These are phyloP conservation scores for Grosmannia huntii DNA, from an alignment of 2,329 filamentous ascomycete species.

Conservation along the genomic window DNA sequence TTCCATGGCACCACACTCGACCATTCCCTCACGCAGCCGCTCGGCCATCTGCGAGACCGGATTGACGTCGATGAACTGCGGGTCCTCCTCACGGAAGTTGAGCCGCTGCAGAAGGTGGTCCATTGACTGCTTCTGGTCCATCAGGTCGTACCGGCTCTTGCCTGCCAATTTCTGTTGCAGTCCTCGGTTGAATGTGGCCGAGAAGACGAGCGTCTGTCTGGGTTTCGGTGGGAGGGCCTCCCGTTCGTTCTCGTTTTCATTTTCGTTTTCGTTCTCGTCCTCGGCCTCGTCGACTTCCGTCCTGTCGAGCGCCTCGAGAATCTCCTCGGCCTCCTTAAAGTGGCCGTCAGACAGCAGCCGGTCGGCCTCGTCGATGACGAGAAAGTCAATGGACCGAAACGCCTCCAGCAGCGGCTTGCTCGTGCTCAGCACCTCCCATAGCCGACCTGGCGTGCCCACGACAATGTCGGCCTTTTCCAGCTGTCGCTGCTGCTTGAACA, in stretches of 20 bases:
- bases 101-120: slow-evolving; percentile 85
- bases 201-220: slow-evolving; percentile 89
- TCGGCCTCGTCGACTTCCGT: slow-evolving; percentile 45
- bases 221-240: slow-evolving; percentile 17
- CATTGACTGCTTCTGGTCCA: slow-evolving; percentile 70
- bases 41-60: slow-evolving; percentile 80
- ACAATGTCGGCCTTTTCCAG: slow-evolving; percentile 78
- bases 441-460: slow-evolving; percentile 79
- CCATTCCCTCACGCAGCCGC: slow-evolving; percentile 72
- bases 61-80: slow-evolving; percentile 86
- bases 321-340: slow-evolving; percentile 88
- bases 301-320: slow-evolving; percentile 67
- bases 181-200: slow-evolving; percentile 85
- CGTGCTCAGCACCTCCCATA: slow-evolving; percentile 87
- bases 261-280: slow-evolving; percentile 34
- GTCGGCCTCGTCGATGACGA: slow-evolving; percentile 92
- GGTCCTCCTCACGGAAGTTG: slow-evolving; percentile 71
- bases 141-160: slow-evolving; percentile 54
- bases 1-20: slow-evolving; percentile 87
- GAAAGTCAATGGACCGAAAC: slow-evolving; percentile 63
- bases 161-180: slow-evolving; percentile 83
- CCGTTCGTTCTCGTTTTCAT: slow-evolving; percentile 34
- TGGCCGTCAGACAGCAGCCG: slow-evolving; percentile 82
- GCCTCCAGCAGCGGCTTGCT: slow-evolving; percentile 55
- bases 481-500: slow-evolving; percentile 89